A percentile compares a stretch with the other conserved stretches of the same genome.
phyloP scores from a whole-genome alignment of 169 alveolate genomes.

The Neospora caninum region DNA sequence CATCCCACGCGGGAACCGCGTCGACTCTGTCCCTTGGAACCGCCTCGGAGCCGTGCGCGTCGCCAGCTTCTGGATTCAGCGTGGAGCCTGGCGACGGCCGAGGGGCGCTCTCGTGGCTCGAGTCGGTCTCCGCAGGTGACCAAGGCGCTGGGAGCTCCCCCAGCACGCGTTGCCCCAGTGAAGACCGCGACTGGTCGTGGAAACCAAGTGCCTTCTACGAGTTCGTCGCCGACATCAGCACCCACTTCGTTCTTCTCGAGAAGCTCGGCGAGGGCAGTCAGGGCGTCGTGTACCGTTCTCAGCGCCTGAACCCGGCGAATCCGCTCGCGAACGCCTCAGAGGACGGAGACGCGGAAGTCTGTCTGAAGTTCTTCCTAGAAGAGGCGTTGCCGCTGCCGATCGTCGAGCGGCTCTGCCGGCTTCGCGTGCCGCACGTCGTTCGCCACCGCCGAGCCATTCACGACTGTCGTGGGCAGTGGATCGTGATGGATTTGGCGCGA shows the following conservation, averaged over 20 bases:
- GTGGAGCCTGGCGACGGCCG: background rate
- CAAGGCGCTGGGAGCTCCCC: no score
- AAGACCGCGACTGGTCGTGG: background rate
- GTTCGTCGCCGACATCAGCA: background rate
- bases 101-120: background rate
- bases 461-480: slow-evolving; percentile 29
- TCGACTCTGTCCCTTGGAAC: background rate
- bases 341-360: background rate
- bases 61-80: background rate
- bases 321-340: background rate
- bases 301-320: background rate
- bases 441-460: background rate
- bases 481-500: background rate
- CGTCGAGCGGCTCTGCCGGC: slow-evolving; percentile 18
- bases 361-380: background rate
- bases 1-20: background rate
- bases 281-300: slow-evolving; percentile 13
- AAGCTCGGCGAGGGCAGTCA: slow-evolving; percentile 17
- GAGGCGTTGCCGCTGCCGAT: background rate
- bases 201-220: background rate
- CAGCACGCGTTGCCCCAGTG: no score
- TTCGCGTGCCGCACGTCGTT: background rate
- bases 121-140: background rate
- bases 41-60: background rate
- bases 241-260: background rate